Evolutionary conservation across 306 rosid genomes (phyloP), one percentile per base, ranked within the genome.

Genomic region (Canavalia gladiata): DNA sequence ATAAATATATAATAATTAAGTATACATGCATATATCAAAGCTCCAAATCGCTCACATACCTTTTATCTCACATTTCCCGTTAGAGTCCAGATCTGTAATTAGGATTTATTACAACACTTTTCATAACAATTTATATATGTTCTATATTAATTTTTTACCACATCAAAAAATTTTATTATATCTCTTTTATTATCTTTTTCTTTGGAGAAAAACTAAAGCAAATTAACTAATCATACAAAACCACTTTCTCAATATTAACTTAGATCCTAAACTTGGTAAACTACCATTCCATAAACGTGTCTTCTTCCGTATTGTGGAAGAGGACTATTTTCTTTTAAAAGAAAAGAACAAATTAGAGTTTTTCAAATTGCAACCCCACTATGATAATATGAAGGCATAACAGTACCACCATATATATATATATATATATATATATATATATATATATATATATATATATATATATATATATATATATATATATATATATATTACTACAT

Each of bases 381-480:
- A 39, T 37, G 4, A 31, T n/a, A 54, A 80, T 58, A 82, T 78
- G 58, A 68, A 76, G 56, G 72, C 72, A 72, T 58, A 86, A 80
- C n/a, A 83, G 81, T 72, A n/a, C 28, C 75, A 67, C 45, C 62
- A 63, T 52, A 74, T 50, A 42, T 43, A 43, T 18, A 52, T 1
- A 77, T 49, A 46, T 18, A 18, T 18, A 18, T 18, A 18, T 18
- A 18, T 18, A 18, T 18, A 18, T 18, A n/a, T 18, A 18, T 18
- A 18, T 18, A 18, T 18, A 18, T 18, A 18, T 18, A 18, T 18
- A n/a, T n/a, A 63, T 52, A 74, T 50, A 42, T 43, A 43, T 18
- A 52, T 1, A 77, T 49, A 46, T n/a, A 63, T 52, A 74, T 50
- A 42, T 43, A 43, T 18, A 52, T 1, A 77, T 49, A 46, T 18